Conservation (phyloP, 1,139 yeast genomes). For the Suhomyces guaymorum region DNA sequence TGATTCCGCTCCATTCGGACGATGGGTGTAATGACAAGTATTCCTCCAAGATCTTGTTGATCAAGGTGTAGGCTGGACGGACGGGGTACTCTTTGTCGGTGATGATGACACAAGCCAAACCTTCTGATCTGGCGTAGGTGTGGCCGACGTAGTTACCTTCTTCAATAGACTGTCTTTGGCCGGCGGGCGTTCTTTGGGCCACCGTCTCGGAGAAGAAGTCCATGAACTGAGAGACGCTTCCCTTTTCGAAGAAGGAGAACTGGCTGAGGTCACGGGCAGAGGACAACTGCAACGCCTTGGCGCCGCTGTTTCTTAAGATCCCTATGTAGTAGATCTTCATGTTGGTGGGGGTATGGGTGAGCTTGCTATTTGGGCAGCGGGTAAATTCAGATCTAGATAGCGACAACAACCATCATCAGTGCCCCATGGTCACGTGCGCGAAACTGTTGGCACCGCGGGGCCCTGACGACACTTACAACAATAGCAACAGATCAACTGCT, state of each 20-base stretch:
- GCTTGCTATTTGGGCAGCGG: no score
- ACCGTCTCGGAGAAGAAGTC: constrained; percentile 91
- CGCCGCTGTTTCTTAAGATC: constrained; percentile 63
- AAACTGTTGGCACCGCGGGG: neutral
- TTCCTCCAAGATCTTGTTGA: constrained; percentile 90
- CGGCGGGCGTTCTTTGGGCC: constrained; percentile 80
- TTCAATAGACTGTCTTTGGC: constrained; percentile 93
- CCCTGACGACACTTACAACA: no score
- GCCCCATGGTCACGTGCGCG: neutral
- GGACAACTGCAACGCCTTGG: constrained; percentile 73
- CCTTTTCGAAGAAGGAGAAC: constrained; percentile 85
- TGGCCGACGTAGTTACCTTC: constrained; percentile 92
- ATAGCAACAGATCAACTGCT: no score
- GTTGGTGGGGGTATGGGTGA: no score
- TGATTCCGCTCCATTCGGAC: constrained; percentile 61
- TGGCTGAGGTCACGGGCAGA: constrained; percentile 80
- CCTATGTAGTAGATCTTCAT: constrained; percentile 95
- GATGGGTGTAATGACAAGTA: constrained; percentile 82
- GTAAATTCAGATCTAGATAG: no score
- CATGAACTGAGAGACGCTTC: constrained; percentile 84
- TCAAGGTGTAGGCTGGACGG: constrained; percentile 92
- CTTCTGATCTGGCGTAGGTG: constrained; percentile 87
- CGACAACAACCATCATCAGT: no score
- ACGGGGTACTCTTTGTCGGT: constrained; percentile 96
- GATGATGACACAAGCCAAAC: constrained; percentile 88